Evolutionary conservation across 2,329 filamentous ascomycete species (phyloP).

Genomic region (Epichloe amarillans): DNA sequence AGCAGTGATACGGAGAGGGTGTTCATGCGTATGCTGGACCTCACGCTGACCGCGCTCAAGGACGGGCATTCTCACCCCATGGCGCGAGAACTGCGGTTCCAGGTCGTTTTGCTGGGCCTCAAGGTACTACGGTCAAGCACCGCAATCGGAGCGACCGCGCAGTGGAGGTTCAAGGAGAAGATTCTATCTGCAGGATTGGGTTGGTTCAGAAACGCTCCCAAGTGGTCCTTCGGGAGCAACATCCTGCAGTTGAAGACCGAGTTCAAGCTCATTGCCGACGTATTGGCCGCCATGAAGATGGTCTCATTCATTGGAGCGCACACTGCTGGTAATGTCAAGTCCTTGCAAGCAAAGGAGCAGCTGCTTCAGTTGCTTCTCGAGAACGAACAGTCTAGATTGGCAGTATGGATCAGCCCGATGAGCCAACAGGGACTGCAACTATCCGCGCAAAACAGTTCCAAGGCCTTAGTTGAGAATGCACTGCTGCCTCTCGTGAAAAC

Average conservation of each 20-base stretch:
- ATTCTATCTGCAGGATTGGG: constrained; percentile 73
- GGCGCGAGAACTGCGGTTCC: constrained; percentile 82
- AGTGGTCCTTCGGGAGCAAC: constrained; percentile 95
- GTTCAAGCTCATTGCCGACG: constrained; percentile 65
- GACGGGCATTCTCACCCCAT: constrained; percentile 67
- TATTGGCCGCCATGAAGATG: constrained; percentile 51
- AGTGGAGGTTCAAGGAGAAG: constrained; percentile 79
- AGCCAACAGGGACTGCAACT: constrained; percentile 35
- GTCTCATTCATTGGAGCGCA: constrained; percentile 47
- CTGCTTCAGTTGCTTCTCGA: constrained; percentile 70
- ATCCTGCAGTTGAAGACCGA: constrained; percentile 89
- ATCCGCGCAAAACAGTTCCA: constrained; percentile 27
- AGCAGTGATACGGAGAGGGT: constrained; percentile 69
- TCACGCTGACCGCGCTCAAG: constrained; percentile 64
- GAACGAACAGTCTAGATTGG: constrained; percentile 70
- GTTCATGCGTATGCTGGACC: constrained; percentile 67
- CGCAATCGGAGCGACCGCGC: constrained; percentile 46
- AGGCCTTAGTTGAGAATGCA: constrained; percentile 28
- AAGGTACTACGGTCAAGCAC: constrained; percentile 63
- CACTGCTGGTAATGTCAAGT: constrained; percentile 42
- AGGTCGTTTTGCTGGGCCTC: constrained; percentile 71
- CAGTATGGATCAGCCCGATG: constrained; percentile 81
- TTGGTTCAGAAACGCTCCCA: constrained; percentile 76
- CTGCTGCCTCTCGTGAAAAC: constrained; percentile 56
- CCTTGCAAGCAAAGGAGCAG: constrained; percentile 66